These are phyloP conservation scores for Phaseolus lunatus DNA, from an alignment of 306 rosid species.

Conservation along the genomic window DNA sequence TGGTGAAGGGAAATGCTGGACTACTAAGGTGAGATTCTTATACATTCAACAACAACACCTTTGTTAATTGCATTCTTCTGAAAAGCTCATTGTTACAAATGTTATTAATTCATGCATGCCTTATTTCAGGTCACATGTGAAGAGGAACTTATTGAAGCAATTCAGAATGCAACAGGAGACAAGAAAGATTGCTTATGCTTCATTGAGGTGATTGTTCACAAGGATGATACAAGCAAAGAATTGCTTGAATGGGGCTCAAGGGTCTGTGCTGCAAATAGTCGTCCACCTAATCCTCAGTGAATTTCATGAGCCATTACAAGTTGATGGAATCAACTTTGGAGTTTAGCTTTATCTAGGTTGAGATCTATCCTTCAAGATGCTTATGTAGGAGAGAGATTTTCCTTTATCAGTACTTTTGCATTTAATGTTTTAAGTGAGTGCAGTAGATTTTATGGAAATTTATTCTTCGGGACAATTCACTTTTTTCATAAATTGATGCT, in stretches of 20 bases:
- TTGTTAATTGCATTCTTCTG: too few relatives aligned
- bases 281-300: conserved; percentile 57
- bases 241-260: conserved; percentile 74
- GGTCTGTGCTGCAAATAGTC: conserved; percentile 52
- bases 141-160: conserved; percentile 67
- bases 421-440: neutral
- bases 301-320: neutral
- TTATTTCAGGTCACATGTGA: conserved; percentile 58
- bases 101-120: neutral
- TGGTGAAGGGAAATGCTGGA: conserved; percentile 82
- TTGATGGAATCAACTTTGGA: neutral
- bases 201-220: conserved; percentile 70
- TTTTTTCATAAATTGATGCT: neutral
- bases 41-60: neutral
- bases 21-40: conserved; percentile 60
- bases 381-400: conserved; percentile 11
- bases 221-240: conserved; percentile 75
- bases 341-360: conserved; percentile 10
- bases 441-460: neutral
- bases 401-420: neutral
- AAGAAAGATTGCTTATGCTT: conserved; percentile 64
- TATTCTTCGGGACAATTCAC: neutral
- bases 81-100: neutral
- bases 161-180: conserved; percentile 53
- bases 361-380: conserved; percentile 22